Base-by-base conservation (phyloP, 176 grass and related monocot genomes). In the Rhynchospora tenuis region DNA sequence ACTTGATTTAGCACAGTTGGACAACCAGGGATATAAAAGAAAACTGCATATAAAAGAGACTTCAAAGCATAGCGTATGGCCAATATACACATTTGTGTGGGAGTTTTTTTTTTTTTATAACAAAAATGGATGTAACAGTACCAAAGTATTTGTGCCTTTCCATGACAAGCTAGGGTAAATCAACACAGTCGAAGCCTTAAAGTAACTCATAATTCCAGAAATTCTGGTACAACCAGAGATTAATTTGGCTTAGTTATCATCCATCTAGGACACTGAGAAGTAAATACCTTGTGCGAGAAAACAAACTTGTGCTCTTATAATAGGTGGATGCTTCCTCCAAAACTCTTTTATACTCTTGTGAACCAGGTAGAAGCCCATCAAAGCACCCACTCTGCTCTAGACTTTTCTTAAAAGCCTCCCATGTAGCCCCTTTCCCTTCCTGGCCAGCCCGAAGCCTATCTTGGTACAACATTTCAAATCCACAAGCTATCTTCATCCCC, bases 401-500 rank as follows among this genome's bases (percentile, higher is more conserved):
- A 76, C 80, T 95, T 84, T 89, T 88, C 85, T 62, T 86, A 80
- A 93, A 99, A 80, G 86, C 88, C 72, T 95, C 91, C 96, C 93
- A 99, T 6, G 96, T 91, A 85, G 88, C 86, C 27, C 91, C 89
- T 84, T 78, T 98, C 13, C 90, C 92, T 93, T 93, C 84, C 83
- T 90, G 86, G 16, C 71, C 89, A 72, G 91, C 74, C 5, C 61
- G 73, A 26, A 29, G 58, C 72, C 92, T 99, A 74, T 91, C 93
- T 88, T 99, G 93, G 29, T 99, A 99, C 86, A 99, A 93, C 96
- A 95, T 99, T 87, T 99, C 96, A 67, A 99, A 91, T 47, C 96
- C 96, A 1, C 93, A 99, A 1, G 93, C 86, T 70, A 99, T 95
- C 71, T 99, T 99, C 92, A 99, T 85, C 3, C 96, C 96, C 77